These are phyloP conservation scores for Penicillium sp. DNA, from an alignment of 2,329 filamentous ascomycete genomes.

Conservation along the genomic window DNA sequence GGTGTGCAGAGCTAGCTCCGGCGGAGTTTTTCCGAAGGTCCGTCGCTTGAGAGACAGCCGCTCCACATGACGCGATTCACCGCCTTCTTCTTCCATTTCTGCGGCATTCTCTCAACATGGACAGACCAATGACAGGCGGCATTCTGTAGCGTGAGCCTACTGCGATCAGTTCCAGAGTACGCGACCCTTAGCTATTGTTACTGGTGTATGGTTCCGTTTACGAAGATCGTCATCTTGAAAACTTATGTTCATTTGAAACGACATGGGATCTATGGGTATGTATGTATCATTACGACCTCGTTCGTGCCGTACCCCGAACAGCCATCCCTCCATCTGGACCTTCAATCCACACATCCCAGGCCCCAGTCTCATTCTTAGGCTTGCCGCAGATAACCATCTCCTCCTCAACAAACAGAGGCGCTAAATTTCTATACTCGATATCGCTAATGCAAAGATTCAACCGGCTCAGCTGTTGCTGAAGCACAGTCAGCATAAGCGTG, in stretches of 20 bases:
- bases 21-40: constrained; percentile 20
- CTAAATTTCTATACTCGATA: constrained; percentile 76
- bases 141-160: too few species aligned
- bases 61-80: too few species aligned
- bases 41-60: too few species aligned
- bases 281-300: constrained; percentile 6
- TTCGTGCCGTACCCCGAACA: constrained; percentile 54
- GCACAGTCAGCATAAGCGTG: constrained; percentile 67
- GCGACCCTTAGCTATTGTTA: background rate
- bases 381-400: constrained; percentile 66
- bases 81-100: too few species aligned
- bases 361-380: constrained; percentile 40
- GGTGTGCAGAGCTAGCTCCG: constrained; percentile 18
- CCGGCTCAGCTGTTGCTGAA: constrained; percentile 53
- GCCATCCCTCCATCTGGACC: constrained; percentile 59
- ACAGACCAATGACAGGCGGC: too few species aligned
- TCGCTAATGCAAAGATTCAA: constrained; percentile 44
- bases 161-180: background rate
- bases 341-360: constrained; percentile 64
- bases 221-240: too few species aligned
- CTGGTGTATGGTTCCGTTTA: background rate
- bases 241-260: too few species aligned
- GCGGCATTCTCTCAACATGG: too few species aligned
- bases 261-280: background rate
- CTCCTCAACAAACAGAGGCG: constrained; percentile 74